A percentile compares a stretch with the other conserved stretches of the same genome.
phyloP scores from a whole-genome alignment of 2,329 filamentous ascomycete genomes.

The Fusarium austroafricanum region DNA sequence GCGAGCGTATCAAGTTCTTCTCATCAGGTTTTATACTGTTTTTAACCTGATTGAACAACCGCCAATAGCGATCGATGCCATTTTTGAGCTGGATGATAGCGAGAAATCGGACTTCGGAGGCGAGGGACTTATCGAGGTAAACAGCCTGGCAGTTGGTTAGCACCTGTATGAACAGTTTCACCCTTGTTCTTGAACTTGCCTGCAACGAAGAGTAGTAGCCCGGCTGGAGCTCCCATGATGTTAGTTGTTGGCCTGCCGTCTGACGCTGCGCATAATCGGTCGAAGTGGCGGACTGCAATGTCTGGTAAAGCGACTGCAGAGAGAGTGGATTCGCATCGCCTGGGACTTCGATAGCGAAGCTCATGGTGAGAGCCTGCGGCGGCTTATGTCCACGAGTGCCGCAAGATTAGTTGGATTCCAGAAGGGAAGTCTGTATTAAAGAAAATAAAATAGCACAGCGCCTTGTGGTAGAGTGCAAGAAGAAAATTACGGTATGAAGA shows the following conservation, averaged over 20 bases:
- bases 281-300: constrained; percentile 72
- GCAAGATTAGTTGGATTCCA: constrained; percentile 14
- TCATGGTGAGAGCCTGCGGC: constrained; percentile 62
- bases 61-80: constrained; percentile 95
- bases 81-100: constrained; percentile 96
- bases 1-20: constrained; percentile 79
- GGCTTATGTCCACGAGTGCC: constrained; percentile 36
- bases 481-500: constrained; percentile 26
- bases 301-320: constrained; percentile 71
- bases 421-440: neutral
- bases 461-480: constrained; percentile 19
- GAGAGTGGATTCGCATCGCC: constrained; percentile 82
- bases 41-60: constrained; percentile 65
- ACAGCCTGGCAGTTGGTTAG: constrained; percentile 66
- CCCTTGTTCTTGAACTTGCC: constrained; percentile 55
- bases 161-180: neutral
- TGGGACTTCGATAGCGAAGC: constrained; percentile 79
- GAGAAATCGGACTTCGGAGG: constrained; percentile 83
- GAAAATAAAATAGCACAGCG: constrained; percentile 5
- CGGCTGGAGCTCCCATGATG: constrained; percentile 74
- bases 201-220: constrained; percentile 77
- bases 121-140: constrained; percentile 83
- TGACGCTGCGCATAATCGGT: constrained; percentile 72
- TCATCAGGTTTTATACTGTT: constrained; percentile 80
- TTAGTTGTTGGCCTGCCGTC: constrained; percentile 75